Percentiles rank a stretch among this genome's conserved stretches.
These are phyloP conservation scores for Ajuga reptans DNA, from an alignment of 305 asterid genomes.

Conservation along the genomic window DNA sequence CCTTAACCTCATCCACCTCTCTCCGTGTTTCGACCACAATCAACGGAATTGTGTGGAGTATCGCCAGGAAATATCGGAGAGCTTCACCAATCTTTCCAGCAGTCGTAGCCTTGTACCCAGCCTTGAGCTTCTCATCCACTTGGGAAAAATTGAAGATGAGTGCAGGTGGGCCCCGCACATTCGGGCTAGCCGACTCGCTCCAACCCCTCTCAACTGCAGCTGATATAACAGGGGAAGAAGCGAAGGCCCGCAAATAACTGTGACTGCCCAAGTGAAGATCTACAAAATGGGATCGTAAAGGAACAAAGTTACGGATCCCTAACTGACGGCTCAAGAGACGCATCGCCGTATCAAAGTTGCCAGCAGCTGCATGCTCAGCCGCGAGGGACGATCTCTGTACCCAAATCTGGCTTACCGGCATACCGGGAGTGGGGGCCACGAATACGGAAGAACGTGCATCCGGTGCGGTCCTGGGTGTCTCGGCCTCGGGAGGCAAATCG, in stretches of 20 bases:
- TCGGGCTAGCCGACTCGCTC: conserved; percentile 63
- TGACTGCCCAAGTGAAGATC: conserved; percentile 77
- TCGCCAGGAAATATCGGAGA: conserved; percentile 45
- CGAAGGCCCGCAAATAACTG: conserved; percentile 54
- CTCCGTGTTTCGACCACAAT: conserved; percentile 83
- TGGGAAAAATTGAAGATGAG: conserved; percentile 59
- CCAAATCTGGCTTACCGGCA: conserved; percentile 88
- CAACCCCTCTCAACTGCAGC: conserved; percentile 74
- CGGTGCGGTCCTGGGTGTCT: conserved; percentile 43
- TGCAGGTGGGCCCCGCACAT: conserved; percentile 78
- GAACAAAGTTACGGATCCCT: conserved; percentile 54
- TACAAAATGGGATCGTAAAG: conserved; percentile 45
- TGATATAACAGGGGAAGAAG: conserved; percentile 60
- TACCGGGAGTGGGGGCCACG: conserved; percentile 58
- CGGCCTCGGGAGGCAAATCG: conserved; percentile 54
- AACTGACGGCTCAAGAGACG: conserved; percentile 62
- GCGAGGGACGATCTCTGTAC: conserved; percentile 69
- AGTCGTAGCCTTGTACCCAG: conserved; percentile 74
- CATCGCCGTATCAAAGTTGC: conserved; percentile 76
- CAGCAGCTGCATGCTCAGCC: conserved; percentile 80
- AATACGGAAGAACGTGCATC: conserved; percentile 47
- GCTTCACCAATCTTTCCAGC: conserved; percentile 80
- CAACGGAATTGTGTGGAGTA: conserved; percentile 72
- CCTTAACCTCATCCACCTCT: conserved; percentile 91
- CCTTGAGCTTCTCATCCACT: conserved; percentile 68